phyloP scores from a whole-genome alignment of 2,329 filamentous ascomycete genomes.

The Acephala macrosclerotiorum region DNA sequence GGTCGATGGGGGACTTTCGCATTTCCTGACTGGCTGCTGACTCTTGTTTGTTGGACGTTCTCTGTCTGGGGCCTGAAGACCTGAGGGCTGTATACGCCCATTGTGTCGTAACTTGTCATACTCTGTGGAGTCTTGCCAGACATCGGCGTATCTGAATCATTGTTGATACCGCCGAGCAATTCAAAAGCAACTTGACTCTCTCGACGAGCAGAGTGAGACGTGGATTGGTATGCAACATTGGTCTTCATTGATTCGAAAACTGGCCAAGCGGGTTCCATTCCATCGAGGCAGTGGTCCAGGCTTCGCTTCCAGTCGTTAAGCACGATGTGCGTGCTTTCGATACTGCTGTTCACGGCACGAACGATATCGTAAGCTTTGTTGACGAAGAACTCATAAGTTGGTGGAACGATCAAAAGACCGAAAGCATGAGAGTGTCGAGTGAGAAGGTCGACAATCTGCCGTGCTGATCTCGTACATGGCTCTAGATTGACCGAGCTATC shows the following conservation, averaged over 20 bases:
- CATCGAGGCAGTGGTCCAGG: conserved; percentile 38
- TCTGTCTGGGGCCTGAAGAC: conserved; percentile 24
- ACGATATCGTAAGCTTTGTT: conserved; percentile 45
- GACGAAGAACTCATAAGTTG: conserved; percentile 50
- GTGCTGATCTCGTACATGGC: conserved; percentile 45
- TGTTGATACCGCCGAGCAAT: conserved; percentile 36
- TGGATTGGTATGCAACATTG: conserved; percentile 27
- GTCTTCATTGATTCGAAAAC: conserved; percentile 38
- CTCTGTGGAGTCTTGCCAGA: conserved; percentile 38
- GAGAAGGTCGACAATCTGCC: conserved; percentile 46
- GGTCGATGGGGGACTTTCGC: conserved; percentile 12
- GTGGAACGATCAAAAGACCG: conserved; percentile 48
- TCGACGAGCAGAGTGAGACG: conserved; percentile 26
- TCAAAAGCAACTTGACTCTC: conserved; percentile 42
- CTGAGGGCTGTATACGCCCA: conserved; percentile 34
- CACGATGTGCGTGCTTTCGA: conserved; percentile 40
- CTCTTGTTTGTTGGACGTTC: not conserved
- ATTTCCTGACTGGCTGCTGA: not conserved
- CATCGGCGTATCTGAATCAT: conserved; percentile 34
- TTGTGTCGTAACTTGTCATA: conserved; percentile 32
- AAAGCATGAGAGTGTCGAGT: conserved; percentile 49
- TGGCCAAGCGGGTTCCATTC: conserved; percentile 41
- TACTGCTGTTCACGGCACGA: conserved; percentile 39
- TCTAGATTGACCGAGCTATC: conserved; percentile 37
- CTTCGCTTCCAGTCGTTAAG: conserved; percentile 42